A percentile compares a stretch with the other conserved stretches of the same genome.
Conservation (phyloP, 179 eudicot species). For the Sideroxylon spinosum region DNA sequence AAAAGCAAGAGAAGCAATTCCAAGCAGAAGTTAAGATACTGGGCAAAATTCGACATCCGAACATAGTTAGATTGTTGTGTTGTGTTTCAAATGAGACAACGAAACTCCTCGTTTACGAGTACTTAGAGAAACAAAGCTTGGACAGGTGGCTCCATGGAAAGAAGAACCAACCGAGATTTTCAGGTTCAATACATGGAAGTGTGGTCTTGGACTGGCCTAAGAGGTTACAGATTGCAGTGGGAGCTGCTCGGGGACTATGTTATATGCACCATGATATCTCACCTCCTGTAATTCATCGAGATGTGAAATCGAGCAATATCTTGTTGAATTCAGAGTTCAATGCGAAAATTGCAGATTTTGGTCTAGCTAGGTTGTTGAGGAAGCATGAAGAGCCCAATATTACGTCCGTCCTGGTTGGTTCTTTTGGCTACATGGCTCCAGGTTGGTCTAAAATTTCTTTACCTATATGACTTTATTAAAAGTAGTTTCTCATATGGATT, state of each 20-base stretch:
- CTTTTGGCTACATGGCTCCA: slow-evolving; percentile 76
- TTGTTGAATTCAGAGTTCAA: slow-evolving; percentile 58
- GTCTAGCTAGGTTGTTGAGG: slow-evolving; percentile 47
- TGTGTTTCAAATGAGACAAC: slow-evolving; percentile 52
- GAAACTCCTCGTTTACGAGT: slow-evolving; percentile 65
- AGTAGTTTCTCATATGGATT: too few relatives aligned
- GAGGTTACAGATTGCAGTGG: slow-evolving; percentile 58
- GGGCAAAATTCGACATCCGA: slow-evolving; percentile 54
- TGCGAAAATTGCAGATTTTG: slow-evolving; percentile 78
- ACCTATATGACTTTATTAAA: too few relatives aligned
- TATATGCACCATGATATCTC: slow-evolving; percentile 68
- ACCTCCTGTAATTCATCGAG: slow-evolving; percentile 64
- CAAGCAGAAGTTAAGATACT: slow-evolving; percentile 53
- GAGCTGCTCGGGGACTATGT: slow-evolving; percentile 56
- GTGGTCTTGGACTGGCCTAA: slow-evolving; percentile 55
- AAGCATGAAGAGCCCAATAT: slow-evolving; percentile 47
- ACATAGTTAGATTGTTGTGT: slow-evolving; percentile 58
- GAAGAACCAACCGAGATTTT: neutral
- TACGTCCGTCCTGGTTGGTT: slow-evolving; percentile 56
- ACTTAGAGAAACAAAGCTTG: slow-evolving; percentile 55
- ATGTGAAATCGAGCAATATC: slow-evolving; percentile 67
- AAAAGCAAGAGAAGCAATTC: slow-evolving; percentile 41
- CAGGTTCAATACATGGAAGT: slow-evolving; percentile 11
- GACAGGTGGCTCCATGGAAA: slow-evolving; percentile 57
- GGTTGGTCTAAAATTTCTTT: slow-evolving; percentile 35